Percentiles rank a stretch among this genome's conserved stretches.
Evolutionary conservation across 352 stramenopile species (phyloP).

Genomic region (Pythium biforme): DNA sequence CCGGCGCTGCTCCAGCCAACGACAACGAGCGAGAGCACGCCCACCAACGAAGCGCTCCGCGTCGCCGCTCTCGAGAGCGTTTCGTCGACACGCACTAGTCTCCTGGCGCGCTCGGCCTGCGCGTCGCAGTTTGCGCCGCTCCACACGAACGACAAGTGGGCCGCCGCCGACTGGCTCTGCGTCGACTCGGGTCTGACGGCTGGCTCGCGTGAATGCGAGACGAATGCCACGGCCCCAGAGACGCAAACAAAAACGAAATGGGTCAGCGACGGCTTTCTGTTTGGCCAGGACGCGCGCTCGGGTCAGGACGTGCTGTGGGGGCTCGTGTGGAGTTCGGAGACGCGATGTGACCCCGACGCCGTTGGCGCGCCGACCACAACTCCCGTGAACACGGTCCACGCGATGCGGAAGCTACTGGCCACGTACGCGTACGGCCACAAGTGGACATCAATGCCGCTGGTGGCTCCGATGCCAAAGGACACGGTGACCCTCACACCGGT

Average conservation of each 20-base stretch:
- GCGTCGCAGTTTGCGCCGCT: not conserved
- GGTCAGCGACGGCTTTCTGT: conserved; percentile 15
- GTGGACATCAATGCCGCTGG: not conserved
- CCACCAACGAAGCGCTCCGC: not conserved
- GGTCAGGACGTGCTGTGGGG: conserved; percentile 17
- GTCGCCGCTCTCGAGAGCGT: not conserved
- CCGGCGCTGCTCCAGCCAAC: conserved; percentile 8
- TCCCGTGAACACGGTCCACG: conserved; percentile 13
- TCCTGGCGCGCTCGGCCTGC: not conserved
- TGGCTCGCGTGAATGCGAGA: not conserved
- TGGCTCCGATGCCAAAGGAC: not conserved
- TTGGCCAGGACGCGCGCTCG: conserved; percentile 5
- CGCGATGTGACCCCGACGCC: conserved; percentile 3
- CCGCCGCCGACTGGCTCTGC: conserved; percentile 16
- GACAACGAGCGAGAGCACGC: not conserved
- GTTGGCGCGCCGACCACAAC: conserved; percentile 10
- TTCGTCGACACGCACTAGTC: not conserved
- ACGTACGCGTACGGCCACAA: not conserved
- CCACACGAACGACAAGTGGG: not conserved
- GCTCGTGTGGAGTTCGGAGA: conserved; percentile 11
- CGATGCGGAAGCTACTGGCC: not conserved
- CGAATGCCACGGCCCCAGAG: not conserved
- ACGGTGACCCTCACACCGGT: not conserved
- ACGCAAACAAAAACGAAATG: not conserved
- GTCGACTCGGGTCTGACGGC: conserved; percentile 6